phyloP scores from a whole-genome alignment of 805 yeast genomes.

The Candida insectorum region DNA sequence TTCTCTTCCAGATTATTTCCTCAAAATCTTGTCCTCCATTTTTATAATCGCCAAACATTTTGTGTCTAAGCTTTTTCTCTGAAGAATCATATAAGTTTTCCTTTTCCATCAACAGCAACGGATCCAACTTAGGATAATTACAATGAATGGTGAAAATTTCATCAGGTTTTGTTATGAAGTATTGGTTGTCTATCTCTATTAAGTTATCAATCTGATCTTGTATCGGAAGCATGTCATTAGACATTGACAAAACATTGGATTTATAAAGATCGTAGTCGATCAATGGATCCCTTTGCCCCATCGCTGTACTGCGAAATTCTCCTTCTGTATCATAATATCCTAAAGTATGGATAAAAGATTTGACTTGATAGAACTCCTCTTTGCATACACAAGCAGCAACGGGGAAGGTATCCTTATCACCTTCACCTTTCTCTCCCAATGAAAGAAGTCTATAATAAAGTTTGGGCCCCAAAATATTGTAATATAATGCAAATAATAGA shows the following conservation, averaged over 20 bases:
- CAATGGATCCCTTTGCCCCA: constrained; percentile 29
- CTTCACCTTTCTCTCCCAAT: constrained; percentile 46
- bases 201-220: constrained; percentile 20
- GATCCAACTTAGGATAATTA: constrained; percentile 32
- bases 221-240: constrained; percentile 10
- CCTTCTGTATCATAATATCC: constrained; percentile 23
- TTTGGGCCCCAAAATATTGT: constrained; percentile 61
- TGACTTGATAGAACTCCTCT: constrained; percentile 38
- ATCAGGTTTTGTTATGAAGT: constrained; percentile 45
- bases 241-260: constrained; percentile 1
- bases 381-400: constrained; percentile 33
- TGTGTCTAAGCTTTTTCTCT: constrained; percentile 19
- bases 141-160: constrained; percentile 29
- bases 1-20: constrained; percentile 23
- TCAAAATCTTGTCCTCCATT: constrained; percentile 21
- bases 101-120: constrained; percentile 17
- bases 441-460: constrained; percentile 56
- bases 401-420: constrained; percentile 35
- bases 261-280: constrained; percentile 16
- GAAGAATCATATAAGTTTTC: constrained; percentile 21
- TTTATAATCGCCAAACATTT: constrained; percentile 19
- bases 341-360: constrained; percentile 32
- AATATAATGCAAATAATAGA: constrained; percentile 57
- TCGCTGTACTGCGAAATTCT: constrained; percentile 30
- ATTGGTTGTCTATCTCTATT: constrained; percentile 41